phyloP scores from a whole-genome alignment of 23 red algal species.

The Chondrus crispus region DNA sequence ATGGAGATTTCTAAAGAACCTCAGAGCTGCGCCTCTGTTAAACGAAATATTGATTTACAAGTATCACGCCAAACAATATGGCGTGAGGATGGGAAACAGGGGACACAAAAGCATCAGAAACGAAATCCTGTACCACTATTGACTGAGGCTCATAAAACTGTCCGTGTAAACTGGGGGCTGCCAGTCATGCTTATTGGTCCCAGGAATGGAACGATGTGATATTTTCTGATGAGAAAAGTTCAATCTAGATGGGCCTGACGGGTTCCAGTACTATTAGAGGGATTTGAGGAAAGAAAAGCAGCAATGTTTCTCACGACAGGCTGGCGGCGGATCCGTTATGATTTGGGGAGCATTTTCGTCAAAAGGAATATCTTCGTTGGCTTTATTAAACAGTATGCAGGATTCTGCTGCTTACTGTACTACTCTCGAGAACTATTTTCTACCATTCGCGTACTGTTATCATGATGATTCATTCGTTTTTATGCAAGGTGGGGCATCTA shows the following conservation, averaged over 20 bases:
- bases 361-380: background rate
- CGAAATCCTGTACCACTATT: no score
- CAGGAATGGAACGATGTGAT: background rate
- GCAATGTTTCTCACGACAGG: background rate
- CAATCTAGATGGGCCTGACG: background rate
- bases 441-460: no score
- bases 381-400: background rate
- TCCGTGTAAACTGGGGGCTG: no score
- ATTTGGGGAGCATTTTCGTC: background rate
- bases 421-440: background rate
- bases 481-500: background rate
- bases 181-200: no score
- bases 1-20: no score
- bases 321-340: background rate
- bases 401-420: background rate
- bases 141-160: no score
- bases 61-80: no score
- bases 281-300: background rate
- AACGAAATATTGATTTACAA: no score
- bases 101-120: no score
- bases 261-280: background rate
- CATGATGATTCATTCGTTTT: background rate
- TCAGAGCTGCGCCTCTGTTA: no score
- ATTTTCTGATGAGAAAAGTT: constrained; percentile 1
- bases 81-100: no score